Evolutionary conservation across 2,329 filamentous ascomycete species (phyloP).

Genomic region (Aureobasidium uvarum): DNA sequence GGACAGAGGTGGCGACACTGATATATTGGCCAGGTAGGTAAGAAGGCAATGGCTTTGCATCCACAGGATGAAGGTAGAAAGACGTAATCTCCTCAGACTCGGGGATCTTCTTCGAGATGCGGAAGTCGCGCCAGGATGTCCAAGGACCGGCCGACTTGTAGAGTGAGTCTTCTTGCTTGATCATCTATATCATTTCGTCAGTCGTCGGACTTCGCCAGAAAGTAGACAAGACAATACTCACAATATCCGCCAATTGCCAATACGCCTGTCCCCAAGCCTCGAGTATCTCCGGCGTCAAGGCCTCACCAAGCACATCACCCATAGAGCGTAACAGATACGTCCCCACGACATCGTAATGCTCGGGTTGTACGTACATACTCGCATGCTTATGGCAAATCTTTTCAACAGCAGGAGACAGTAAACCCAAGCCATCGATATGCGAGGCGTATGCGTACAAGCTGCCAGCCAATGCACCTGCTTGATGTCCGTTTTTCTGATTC

Average conservation of each 20-base stretch:
- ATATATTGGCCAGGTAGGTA: slow-evolving; percentile 71
- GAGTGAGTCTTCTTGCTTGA: slow-evolving; percentile 61
- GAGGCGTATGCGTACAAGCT: slow-evolving; percentile 69
- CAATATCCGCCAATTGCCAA: slow-evolving; percentile 67
- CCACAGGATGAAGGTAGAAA: slow-evolving; percentile 65
- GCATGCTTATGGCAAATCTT: slow-evolving; percentile 76
- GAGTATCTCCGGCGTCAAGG: slow-evolving; percentile 62
- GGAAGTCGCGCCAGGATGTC: slow-evolving; percentile 67
- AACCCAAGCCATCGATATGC: slow-evolving; percentile 67
- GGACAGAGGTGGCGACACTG: slow-evolving; percentile 59
- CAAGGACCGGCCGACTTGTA: slow-evolving; percentile 62
- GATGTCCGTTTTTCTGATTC: slow-evolving; percentile 66
- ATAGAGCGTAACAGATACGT: slow-evolving; percentile 68
- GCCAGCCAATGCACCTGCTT: slow-evolving; percentile 66
- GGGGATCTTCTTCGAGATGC: slow-evolving; percentile 61
- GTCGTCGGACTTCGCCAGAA: neutral
- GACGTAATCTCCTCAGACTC: slow-evolving; percentile 69
- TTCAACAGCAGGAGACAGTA: slow-evolving; percentile 57
- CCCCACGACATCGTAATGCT: slow-evolving; percentile 69
- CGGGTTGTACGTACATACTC: slow-evolving; percentile 64
- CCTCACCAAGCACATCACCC: slow-evolving; percentile 63
- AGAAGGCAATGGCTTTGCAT: slow-evolving; percentile 58
- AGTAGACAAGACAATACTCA: neutral
- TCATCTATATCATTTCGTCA: slow-evolving; percentile 47
- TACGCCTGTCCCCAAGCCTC: slow-evolving; percentile 71